A percentile compares a stretch with the other conserved stretches of the same genome.
phyloP scores from a whole-genome alignment of 306 rosid species.

The Betula pendula region DNA sequence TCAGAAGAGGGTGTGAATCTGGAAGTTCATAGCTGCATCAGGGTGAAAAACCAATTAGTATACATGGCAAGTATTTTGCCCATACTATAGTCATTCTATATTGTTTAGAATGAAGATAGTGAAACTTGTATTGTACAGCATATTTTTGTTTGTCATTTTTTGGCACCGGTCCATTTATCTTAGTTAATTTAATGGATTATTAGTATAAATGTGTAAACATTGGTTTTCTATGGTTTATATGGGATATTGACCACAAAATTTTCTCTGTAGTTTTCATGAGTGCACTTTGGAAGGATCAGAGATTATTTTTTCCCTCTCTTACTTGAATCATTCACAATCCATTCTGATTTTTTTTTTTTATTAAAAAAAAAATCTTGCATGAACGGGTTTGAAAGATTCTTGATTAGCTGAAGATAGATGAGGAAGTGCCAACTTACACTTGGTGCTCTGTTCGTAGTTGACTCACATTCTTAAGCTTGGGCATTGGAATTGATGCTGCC shows the following conservation, averaged over 20 bases:
- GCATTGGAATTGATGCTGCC: constrained; percentile 79
- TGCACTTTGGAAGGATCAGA: background rate
- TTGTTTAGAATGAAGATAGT: background rate
- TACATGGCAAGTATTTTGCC: constrained; percentile 11
- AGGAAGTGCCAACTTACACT: constrained; percentile 67
- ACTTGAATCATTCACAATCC: no score
- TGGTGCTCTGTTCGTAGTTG: constrained; percentile 91
- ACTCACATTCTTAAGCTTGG: constrained; percentile 88
- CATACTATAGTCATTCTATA: background rate
- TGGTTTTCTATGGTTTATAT: no score
- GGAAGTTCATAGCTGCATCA: constrained; percentile 95
- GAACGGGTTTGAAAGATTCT: constrained; percentile 4
- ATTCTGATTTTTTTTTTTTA: no score
- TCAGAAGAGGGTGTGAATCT: constrained; percentile 88
- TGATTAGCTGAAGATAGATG: constrained; percentile 30
- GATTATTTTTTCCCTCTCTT: background rate
- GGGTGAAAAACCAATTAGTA: constrained; percentile 38
- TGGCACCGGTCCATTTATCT: background rate
- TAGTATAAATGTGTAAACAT: no score
- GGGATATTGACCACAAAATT: no score
- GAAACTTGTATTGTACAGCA: background rate
- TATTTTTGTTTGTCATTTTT: background rate
- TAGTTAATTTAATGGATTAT: background rate
- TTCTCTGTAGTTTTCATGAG: no score
- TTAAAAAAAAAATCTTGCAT: constrained; percentile 1